Evolutionary conservation across 2,329 filamentous ascomycete species (phyloP), one percentile per base, ranked within the genome.

Genomic region (Xylariaceae sp.): DNA sequence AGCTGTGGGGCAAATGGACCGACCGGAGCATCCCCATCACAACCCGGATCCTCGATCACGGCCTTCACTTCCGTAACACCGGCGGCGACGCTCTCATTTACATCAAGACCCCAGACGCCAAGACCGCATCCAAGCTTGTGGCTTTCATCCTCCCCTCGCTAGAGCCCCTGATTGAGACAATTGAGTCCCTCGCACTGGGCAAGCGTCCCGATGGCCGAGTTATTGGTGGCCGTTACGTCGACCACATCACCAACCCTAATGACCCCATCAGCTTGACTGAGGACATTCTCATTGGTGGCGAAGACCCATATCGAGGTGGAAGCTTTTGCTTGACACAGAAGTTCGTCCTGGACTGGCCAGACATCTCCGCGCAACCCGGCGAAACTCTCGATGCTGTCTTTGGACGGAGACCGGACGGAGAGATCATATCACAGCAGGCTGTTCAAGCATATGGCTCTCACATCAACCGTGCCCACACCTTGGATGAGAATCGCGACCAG

Each of bases 241-340:
- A 62, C 13, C 61, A 62, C 34, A 61, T 61, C 51, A 62, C 37
- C 58, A 61, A 63, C 17, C 58, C 61, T n/a, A 63, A 63, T 18
- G 58, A 63, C 35, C 61, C 58, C 10, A 63, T 63, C 47, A 63
- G 61, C 39, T 50, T 63, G 10, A 53, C 61, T 15, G 58, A 63
- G 49, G 58, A 63, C 47, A 63, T 63, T 49, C 17, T 63, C 5
- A 47, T 59, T 9, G 34, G 47, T 10, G 54, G 55, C 10, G 2
- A 50, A 2, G 55, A 53, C 45, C 48, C 34, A 37, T 51, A 61
- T 11, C 52, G 53, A 8, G 61, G 61, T 10, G 47, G 55, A 4
- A 56, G 44, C n/a, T 63, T 61, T 37, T 56, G 58, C 18, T 58
- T 63, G 45, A 63, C 61, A 5, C 61, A 63, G 51, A 58, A 61